These are phyloP conservation scores for Penicillium tannophilum DNA, from an alignment of 495 filamentous ascomycete genomes.

Conservation along the genomic window DNA sequence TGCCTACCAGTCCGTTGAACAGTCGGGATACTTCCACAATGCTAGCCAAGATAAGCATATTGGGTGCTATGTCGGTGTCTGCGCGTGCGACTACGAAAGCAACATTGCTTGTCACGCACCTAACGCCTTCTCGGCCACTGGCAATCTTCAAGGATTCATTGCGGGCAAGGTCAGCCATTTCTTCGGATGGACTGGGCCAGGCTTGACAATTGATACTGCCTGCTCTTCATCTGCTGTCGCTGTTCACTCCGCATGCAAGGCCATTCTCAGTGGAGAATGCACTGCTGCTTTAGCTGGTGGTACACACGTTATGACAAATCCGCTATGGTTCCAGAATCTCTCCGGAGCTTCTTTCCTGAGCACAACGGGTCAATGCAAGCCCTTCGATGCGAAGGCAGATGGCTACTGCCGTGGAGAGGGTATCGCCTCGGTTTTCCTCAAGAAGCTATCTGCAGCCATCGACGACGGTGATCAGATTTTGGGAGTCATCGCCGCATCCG, in stretches of 20 bases:
- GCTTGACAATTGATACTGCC: constrained; percentile 47
- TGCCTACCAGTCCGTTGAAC: constrained; percentile 52
- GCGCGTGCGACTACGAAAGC: constrained; percentile 38
- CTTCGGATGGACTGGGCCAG: constrained; percentile 55
- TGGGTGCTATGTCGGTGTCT: constrained; percentile 40
- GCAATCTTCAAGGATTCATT: constrained; percentile 37
- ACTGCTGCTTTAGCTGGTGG: constrained; percentile 43
- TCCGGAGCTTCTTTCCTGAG: constrained; percentile 41
- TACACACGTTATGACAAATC: constrained; percentile 44
- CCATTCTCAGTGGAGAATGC: constrained; percentile 42
- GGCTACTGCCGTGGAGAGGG: constrained; percentile 76
- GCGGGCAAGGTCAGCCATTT: constrained; percentile 41
- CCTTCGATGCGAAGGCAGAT: constrained; percentile 70
- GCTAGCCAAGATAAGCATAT: constrained; percentile 22
- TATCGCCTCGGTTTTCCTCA: constrained; percentile 65
- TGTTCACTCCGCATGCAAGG: constrained; percentile 41
- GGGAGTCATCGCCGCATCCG: constrained; percentile 61
- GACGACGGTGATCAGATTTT: constrained; percentile 64
- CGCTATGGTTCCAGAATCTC: constrained; percentile 38
- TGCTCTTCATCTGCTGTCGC: constrained; percentile 50
- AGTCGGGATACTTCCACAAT: constrained; percentile 41
- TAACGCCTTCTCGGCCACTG: constrained; percentile 42
- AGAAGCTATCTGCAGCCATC: constrained; percentile 63
- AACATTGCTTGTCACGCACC: constrained; percentile 39
- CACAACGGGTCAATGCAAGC: constrained; percentile 58